These are phyloP conservation scores for Phytopythium vexans DNA, from an alignment of 352 stramenopile genomes.

Conservation along the genomic window DNA sequence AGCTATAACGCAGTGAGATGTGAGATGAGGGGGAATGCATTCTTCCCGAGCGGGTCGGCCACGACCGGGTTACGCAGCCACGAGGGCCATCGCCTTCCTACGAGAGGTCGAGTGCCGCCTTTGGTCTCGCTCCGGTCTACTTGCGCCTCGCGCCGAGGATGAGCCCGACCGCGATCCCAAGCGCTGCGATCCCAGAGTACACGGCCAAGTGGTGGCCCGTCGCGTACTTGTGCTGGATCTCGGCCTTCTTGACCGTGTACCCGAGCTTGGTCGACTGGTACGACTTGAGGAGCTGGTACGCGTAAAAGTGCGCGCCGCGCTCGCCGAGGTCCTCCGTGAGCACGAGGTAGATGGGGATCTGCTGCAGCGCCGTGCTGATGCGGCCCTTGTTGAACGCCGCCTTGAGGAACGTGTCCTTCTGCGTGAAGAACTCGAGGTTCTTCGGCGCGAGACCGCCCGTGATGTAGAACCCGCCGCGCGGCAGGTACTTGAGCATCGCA, in stretches of 20 bases:
- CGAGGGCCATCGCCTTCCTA: too few relatives aligned
- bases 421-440: constrained; percentile 93
- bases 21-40: too few relatives aligned
- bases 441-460: constrained; percentile 96
- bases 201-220: constrained; percentile 35
- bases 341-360: constrained; percentile 86
- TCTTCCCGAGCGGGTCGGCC: too few relatives aligned
- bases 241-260: constrained; percentile 22
- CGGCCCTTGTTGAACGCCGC: constrained; percentile 88
- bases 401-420: constrained; percentile 78
- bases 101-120: too few relatives aligned
- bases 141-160: constrained; percentile 14
- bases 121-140: neutral
- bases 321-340: constrained; percentile 90
- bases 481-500: constrained; percentile 94
- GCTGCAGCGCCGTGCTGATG: constrained; percentile 70
- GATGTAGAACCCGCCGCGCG: constrained; percentile 96
- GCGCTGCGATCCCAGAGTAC: constrained; percentile 38
- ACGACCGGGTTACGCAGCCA: too few relatives aligned
- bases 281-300: constrained; percentile 70
- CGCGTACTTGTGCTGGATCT: constrained; percentile 30
- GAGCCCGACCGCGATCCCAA: constrained; percentile 29
- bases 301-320: constrained; percentile 87
- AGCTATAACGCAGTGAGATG: too few relatives aligned
- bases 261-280: constrained; percentile 46